These are phyloP conservation scores for Umbelopsis sp. DNA, from an alignment of 192 early-diverging fungal genomes.

Conservation along the genomic window DNA sequence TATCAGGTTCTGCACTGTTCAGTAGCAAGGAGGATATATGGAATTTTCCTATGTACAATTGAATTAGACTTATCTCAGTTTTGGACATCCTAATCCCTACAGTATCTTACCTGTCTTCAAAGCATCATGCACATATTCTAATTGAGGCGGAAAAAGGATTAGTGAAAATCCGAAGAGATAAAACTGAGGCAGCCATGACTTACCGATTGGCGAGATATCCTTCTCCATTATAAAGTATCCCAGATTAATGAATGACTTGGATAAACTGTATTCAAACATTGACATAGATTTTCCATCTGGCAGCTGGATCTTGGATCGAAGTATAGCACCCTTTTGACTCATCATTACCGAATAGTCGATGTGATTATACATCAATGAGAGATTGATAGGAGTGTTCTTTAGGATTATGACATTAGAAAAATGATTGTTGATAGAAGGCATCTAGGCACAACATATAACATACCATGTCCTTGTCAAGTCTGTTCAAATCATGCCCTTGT, in stretches of 20 bases:
- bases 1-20: conserved; percentile 13
- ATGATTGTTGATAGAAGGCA: neutral
- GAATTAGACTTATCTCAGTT: neutral
- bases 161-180: neutral
- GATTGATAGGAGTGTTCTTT: conserved; percentile 46
- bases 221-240: conserved; percentile 53
- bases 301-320: conserved; percentile 27
- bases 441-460: neutral
- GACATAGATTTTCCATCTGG: conserved; percentile 30
- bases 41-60: conserved; percentile 40
- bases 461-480: conserved; percentile 37
- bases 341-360: conserved; percentile 53
- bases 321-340: conserved; percentile 38
- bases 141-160: neutral
- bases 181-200: neutral
- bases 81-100: neutral
- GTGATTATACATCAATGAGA: conserved; percentile 43
- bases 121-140: conserved; percentile 40
- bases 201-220: conserved; percentile 18
- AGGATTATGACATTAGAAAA: neutral
- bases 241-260: conserved; percentile 45
- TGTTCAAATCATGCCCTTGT: conserved; percentile 25
- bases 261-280: conserved; percentile 41
- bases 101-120: conserved; percentile 32
- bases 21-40: conserved; percentile 49